A percentile compares a stretch with the other conserved stretches of the same genome.
Conservation (phyloP, 2,329 filamentous ascomycete genomes). For the Pyricularia pennisetigena region DNA sequence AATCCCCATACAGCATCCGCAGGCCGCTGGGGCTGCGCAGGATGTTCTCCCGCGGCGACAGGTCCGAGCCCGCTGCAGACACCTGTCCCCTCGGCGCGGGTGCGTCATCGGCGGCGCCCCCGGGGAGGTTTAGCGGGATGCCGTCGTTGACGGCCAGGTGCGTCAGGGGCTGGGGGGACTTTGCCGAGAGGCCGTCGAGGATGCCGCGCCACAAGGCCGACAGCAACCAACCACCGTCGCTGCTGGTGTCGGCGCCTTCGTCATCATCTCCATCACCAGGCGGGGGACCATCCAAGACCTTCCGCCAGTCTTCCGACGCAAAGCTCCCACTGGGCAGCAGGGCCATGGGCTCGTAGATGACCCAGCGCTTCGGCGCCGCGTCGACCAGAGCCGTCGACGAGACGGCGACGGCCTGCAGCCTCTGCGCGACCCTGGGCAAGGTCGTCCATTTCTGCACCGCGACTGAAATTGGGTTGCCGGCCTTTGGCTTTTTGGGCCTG, state of each 20-base stretch:
- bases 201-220: constrained; percentile 36
- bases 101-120: constrained; percentile 2
- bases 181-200: constrained; percentile 35
- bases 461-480: constrained; percentile 23
- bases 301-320: constrained; percentile 27
- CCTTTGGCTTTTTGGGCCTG: constrained; percentile 15
- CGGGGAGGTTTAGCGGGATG: constrained; percentile 37
- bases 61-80: constrained; percentile 3
- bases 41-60: constrained; percentile 45
- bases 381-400: constrained; percentile 19
- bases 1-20: constrained; percentile 61
- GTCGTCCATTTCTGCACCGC: constrained; percentile 26
- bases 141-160: constrained; percentile 53
- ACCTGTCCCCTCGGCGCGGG: background rate
- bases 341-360: constrained; percentile 50
- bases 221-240: background rate
- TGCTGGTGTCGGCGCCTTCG: background rate
- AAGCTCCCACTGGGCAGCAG: constrained; percentile 52
- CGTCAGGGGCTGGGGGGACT: constrained; percentile 31
- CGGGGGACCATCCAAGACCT: constrained; percentile 17
- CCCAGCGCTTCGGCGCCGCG: constrained; percentile 46
- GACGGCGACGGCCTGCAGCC: constrained; percentile 1
- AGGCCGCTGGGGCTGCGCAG: constrained; percentile 65
- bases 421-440: background rate
- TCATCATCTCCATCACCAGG: background rate